Conservation (phyloP, 441 rosid species). For the Pelargonium myrrhifolium region DNA sequence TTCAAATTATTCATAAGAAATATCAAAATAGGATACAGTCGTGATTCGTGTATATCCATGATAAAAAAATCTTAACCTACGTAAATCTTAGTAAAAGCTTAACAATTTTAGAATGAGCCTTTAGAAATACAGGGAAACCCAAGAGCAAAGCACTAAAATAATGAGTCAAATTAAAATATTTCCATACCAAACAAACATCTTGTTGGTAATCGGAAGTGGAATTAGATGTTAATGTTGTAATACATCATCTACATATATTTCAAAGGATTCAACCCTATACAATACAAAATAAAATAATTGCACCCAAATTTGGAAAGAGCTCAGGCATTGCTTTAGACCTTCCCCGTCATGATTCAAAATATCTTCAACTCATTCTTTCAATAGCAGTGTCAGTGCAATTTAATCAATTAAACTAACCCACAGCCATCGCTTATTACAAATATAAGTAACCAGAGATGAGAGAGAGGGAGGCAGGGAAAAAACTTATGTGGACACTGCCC, state of each 20-base stretch:
- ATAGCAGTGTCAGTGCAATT: neutral
- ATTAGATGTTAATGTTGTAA: neutral
- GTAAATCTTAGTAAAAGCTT: neutral
- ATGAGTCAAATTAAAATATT: neutral
- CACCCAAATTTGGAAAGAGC: neutral
- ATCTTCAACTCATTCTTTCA: neutral
- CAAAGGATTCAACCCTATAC: no score
- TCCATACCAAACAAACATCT: constrained; percentile 1
- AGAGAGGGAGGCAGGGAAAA: neutral
- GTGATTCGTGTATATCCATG: neutral
- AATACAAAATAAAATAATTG: no score
- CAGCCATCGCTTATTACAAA: neutral
- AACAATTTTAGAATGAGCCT: neutral
- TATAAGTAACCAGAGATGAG: neutral
- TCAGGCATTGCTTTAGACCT: neutral
- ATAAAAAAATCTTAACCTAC: neutral
- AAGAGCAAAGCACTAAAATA: neutral
- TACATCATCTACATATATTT: no score
- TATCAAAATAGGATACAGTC: neutral
- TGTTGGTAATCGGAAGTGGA: neutral
- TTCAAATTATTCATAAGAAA: constrained; percentile 4
- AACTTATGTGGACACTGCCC: neutral
- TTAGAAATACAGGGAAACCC: neutral
- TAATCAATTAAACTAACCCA: neutral
- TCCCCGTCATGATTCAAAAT: neutral